phyloP scores from a whole-genome alignment of 768 basidiomycete genomes.

The Lactarius sp. region DNA sequence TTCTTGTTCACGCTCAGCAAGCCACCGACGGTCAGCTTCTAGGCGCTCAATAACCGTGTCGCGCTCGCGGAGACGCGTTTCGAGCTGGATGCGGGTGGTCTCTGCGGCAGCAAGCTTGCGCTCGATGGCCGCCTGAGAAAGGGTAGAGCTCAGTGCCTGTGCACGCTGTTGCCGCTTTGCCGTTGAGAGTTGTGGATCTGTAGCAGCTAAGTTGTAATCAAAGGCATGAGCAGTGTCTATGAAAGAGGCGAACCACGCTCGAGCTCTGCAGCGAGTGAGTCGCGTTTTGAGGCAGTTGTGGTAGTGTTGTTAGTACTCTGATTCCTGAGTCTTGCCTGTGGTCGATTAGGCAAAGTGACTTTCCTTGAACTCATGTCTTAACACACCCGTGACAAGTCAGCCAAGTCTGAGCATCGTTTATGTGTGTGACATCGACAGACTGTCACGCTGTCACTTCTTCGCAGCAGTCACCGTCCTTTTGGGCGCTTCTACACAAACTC shows the following conservation, averaged over 20 bases:
- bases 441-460: too few species aligned
- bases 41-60: constrained; percentile 58
- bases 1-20: constrained; percentile 62
- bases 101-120: constrained; percentile 61
- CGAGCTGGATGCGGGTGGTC: constrained; percentile 57
- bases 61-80: constrained; percentile 62
- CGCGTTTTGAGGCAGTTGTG: constrained; percentile 45
- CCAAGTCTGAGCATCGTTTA: background rate
- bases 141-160: constrained; percentile 55
- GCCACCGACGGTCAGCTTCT: constrained; percentile 64
- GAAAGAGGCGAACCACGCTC: constrained; percentile 46
- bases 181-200: constrained; percentile 62
- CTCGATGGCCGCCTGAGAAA: constrained; percentile 60
- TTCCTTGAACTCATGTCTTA: constrained; percentile 5
- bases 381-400: background rate
- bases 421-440: background rate
- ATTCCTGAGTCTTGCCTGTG: constrained; percentile 3
- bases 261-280: constrained; percentile 62
- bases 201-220: background rate
- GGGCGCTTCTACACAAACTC: too few species aligned
- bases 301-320: background rate
- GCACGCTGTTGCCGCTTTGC: constrained; percentile 66
- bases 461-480: too few species aligned
- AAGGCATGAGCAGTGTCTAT: background rate
- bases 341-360: background rate